A percentile compares a stretch with the other conserved stretches of the same genome.
phyloP scores from a whole-genome alignment of 768 basidiomycete species.

The Neoboletus brunneissimus region DNA sequence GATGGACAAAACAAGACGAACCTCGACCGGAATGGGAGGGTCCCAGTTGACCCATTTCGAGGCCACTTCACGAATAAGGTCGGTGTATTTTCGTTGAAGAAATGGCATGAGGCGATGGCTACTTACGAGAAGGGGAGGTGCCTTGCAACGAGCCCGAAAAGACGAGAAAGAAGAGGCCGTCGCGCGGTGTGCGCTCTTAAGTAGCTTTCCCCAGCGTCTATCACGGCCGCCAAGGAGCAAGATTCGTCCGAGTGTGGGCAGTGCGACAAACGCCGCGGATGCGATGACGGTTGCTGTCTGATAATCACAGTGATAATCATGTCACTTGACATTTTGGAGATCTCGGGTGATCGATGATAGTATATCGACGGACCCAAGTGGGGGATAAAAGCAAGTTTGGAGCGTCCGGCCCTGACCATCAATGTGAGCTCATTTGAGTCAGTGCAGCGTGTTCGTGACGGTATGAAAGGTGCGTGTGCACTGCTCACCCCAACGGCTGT shows the following conservation, averaged over 20 bases:
- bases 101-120: constrained; percentile 1
- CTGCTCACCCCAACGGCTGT: background rate
- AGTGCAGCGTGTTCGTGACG: background rate
- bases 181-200: background rate
- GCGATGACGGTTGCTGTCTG: too few relatives aligned
- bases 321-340: too few relatives aligned
- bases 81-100: constrained; percentile 34
- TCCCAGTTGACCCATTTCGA: constrained; percentile 42
- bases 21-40: constrained; percentile 33
- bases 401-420: too few relatives aligned
- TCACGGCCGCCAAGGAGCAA: background rate
- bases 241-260: too few relatives aligned
- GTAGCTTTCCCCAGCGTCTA: constrained; percentile 13
- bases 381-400: too few relatives aligned
- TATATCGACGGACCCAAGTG: too few relatives aligned
- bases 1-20: constrained; percentile 8
- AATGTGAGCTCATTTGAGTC: background rate
- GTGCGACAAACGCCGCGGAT: too few relatives aligned
- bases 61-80: constrained; percentile 30
- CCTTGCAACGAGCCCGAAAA: background rate
- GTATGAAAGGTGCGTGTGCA: background rate
- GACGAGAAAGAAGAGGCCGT: background rate
- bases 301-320: too few relatives aligned
- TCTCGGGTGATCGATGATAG: too few relatives aligned
- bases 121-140: background rate